Evolutionary conservation across 2,329 filamentous ascomycete species (phyloP), one percentile per base, ranked within the genome.

Genomic region (Exophiala calicioides): DNA sequence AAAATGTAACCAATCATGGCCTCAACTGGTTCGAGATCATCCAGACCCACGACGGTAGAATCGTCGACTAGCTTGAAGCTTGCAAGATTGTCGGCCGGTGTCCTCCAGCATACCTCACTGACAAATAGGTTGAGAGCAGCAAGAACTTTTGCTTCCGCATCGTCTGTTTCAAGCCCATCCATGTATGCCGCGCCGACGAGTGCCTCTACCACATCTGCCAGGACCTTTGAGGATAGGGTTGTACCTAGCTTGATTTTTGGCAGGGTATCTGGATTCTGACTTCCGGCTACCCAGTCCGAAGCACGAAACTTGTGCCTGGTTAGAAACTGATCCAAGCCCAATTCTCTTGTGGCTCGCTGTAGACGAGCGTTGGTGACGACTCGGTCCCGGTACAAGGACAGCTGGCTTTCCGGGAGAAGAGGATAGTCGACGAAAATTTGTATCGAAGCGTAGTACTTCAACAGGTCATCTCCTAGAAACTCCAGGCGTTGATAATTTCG

Each of bases 171-270:
- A 9, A 69, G 36, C 1, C 87, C 86, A 41, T 87, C 79, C 1
- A 86, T 51, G 58, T 79, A 90, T 0, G 86, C 79, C 1, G 83
- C 86, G 1, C 89, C 91, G 15, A 96, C 84, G 0, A 96, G 72
- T 0, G 90, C 80, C 63, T 97, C 91, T 0, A 95, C 78, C 0
- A 96, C 84, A 59, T 97, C 91, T 3, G 91, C 91, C 5, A 96
- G 76, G 0, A 80, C 80, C 63, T 97, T 97, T 1, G 82, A 85
- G 0, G 88, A 85, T 23, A 90, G 62, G 10, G n/a, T n/a, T 63
- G 60, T 4, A 74, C 67, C 34, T 59, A 66, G 51, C 26, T 24
- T 23, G 1, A 53, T 41, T 5, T 44, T 33, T 43, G 35, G 12
- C 15, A 10, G 10, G 8, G 10, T 19, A 29, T 32, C 20, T 21